Conservation (phyloP, 805 yeast species). For the Wickerhamiella shivajii region DNA sequence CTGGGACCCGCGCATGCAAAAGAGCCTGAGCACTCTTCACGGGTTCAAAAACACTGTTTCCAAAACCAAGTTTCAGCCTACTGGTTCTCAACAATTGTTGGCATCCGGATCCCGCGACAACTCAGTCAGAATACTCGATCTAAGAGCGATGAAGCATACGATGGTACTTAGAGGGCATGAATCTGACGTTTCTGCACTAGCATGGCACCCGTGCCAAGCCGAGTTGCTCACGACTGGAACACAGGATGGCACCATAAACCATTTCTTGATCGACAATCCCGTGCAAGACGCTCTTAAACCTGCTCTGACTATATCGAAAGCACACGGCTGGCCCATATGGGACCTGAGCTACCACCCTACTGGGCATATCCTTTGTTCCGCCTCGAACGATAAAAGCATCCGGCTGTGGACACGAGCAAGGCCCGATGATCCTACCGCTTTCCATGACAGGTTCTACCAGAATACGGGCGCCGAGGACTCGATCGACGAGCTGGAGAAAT, state of each 20-base stretch:
- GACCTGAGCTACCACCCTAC: slow-evolving; percentile 84
- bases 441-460: slow-evolving; percentile 59
- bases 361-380: slow-evolving; percentile 83
- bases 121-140: slow-evolving; percentile 75
- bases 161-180: slow-evolving; percentile 64
- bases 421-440: slow-evolving; percentile 76
- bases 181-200: slow-evolving; percentile 66
- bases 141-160: slow-evolving; percentile 69
- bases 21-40: slow-evolving; percentile 64
- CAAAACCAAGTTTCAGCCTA: slow-evolving; percentile 71
- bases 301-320: slow-evolving; percentile 52
- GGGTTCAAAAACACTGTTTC: slow-evolving; percentile 93
- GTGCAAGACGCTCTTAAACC: slow-evolving; percentile 23
- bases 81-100: slow-evolving; percentile 52
- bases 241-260: slow-evolving; percentile 75
- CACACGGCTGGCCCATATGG: slow-evolving; percentile 88
- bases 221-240: slow-evolving; percentile 71
- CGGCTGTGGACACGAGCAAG: slow-evolving; percentile 90
- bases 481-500: slow-evolving; percentile 9
- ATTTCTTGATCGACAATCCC: slow-evolving; percentile 46
- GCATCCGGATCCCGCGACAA: slow-evolving; percentile 85
- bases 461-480: slow-evolving; percentile 32
- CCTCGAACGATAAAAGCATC: slow-evolving; percentile 85
- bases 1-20: slow-evolving; percentile 82
- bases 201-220: slow-evolving; percentile 89